Percentiles rank a stretch among this genome's conserved stretches.
phyloP scores from a whole-genome alignment of 148 eudicot species.

The Rhododendron kiyosumense region DNA sequence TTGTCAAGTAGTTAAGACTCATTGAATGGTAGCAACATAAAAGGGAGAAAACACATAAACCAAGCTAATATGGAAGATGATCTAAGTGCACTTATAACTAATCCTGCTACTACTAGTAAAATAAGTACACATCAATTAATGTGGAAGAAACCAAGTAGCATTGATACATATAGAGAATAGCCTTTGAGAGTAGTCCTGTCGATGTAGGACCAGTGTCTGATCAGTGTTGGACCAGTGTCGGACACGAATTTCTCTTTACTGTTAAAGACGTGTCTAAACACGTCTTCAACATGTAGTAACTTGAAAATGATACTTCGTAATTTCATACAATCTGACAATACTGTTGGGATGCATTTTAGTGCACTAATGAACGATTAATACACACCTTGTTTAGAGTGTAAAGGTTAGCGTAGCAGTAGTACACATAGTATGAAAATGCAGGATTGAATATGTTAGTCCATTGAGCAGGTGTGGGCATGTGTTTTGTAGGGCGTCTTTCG shows the following conservation, averaged over 20 bases:
- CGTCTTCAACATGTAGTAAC: neutral
- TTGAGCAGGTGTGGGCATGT: conserved; percentile 95
- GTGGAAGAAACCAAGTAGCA: neutral
- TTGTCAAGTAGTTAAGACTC: neutral
- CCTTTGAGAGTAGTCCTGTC: neutral
- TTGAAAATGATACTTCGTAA: neutral
- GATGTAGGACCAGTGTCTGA: neutral
- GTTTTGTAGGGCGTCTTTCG: conserved; percentile 97
- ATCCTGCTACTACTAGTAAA: neutral
- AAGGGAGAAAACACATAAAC: neutral
- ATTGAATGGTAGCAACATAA: neutral
- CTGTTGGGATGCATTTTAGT: neutral
- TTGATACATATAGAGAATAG: neutral
- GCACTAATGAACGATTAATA: neutral
- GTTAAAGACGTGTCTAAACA: neutral
- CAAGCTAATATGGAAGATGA: neutral
- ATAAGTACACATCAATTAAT: neutral
- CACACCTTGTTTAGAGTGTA: conserved; percentile 90
- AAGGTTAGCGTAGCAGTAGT: conserved; percentile 98
- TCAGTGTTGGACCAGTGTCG: neutral
- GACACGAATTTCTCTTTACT: neutral
- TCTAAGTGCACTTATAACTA: neutral
- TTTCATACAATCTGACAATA: neutral
- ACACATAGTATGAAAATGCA: conserved; percentile 84
- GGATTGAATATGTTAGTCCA: conserved; percentile 98